Base-by-base conservation (phyloP, 805 yeast genomes). In the Maudiozyma serrabonitensis region DNA sequence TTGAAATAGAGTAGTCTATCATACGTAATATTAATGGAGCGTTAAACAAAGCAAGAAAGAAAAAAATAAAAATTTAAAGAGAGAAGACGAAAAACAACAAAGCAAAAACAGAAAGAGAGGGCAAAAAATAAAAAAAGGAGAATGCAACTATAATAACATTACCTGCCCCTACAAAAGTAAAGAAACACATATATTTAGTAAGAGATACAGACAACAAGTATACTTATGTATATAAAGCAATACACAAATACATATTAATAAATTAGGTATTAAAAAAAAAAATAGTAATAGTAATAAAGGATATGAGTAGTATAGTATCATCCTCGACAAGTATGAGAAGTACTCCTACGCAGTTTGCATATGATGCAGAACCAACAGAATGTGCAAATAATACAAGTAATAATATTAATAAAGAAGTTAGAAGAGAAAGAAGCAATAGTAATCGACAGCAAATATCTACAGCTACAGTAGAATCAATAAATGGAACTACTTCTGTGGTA, bases 401-500 rank as follows among this genome's bases (percentile, higher is more conserved):
- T 6, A 15, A 3, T 21, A 46, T 2, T 23, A 40, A 7, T 41
- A 19, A 6, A 21, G 32, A 19, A 13, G n/a, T 21, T n/a, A 2
- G 34, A 12, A 32, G 32, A 26, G 18, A 41, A 23, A 26, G 21
- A 3, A n/a, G 18, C 13, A 15, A 15, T 41, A 23, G 25, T 5
- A 35, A 47, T 43, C 25, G 23, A 23, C 35, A 16, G 12, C 38
- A 21, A 15, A 28, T 28, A 28, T 41, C 49, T 6, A 15, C 39
- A 3, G 19, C 37, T 15, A 7, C 39, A 26, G 37, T 41, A 12
- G 49, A 47, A 43, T 11, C 49, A 7, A 43, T 47, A 12, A 35
- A 38, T 28, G 50, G 47, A 9, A 39, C 43, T 15, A 43, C 50
- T 6, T 47, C 54, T 15, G 26, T 52, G 6, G 47, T 52, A 6